These are phyloP conservation scores for Lactarius hengduanensis DNA, from an alignment of 768 basidiomycete genomes.

Conservation along the genomic window DNA sequence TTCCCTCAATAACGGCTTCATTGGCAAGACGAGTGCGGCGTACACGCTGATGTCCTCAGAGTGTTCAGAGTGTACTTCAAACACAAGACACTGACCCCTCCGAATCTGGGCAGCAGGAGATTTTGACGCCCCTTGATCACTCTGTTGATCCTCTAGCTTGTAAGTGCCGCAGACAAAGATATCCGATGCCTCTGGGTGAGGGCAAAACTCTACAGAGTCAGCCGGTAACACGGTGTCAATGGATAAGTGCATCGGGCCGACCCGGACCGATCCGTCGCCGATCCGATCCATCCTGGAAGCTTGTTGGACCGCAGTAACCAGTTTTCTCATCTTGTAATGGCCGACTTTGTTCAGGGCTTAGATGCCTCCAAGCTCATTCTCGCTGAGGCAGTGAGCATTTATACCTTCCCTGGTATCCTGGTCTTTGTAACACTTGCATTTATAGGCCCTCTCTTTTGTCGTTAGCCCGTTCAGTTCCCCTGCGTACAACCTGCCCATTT, in stretches of 20 bases:
- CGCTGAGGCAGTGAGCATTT: constrained; percentile 50
- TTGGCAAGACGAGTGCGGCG: not conserved
- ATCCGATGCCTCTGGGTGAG: constrained; percentile 53
- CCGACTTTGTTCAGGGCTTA: constrained; percentile 67
- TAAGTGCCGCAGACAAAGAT: constrained; percentile 92
- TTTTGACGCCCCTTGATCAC: constrained; percentile 16
- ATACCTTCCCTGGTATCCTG: not conserved
- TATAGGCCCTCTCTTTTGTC: constrained; percentile 60
- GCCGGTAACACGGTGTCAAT: constrained; percentile 80
- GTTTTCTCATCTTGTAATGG: constrained; percentile 36
- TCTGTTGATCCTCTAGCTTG: constrained; percentile 53
- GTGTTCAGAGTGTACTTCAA: constrained; percentile 41
- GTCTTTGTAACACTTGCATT: constrained; percentile 2
- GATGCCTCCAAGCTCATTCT: constrained; percentile 72
- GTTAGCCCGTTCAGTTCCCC: constrained; percentile 57
- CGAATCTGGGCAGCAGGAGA: constrained; percentile 41
- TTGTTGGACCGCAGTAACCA: not conserved
- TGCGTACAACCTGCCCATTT: constrained; percentile 78
- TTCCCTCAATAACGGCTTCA: not conserved
- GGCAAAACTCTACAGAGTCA: constrained; percentile 91
- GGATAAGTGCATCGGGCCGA: constrained; percentile 9
- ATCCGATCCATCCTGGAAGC: not conserved
- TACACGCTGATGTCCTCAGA: constrained; percentile 38
- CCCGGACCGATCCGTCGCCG: not conserved
- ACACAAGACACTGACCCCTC: constrained; percentile 73